A percentile compares a stretch with the other conserved stretches of the same genome.
Conservation (phyloP, 306 rosid species). For the Pterocarpus santalinus region DNA sequence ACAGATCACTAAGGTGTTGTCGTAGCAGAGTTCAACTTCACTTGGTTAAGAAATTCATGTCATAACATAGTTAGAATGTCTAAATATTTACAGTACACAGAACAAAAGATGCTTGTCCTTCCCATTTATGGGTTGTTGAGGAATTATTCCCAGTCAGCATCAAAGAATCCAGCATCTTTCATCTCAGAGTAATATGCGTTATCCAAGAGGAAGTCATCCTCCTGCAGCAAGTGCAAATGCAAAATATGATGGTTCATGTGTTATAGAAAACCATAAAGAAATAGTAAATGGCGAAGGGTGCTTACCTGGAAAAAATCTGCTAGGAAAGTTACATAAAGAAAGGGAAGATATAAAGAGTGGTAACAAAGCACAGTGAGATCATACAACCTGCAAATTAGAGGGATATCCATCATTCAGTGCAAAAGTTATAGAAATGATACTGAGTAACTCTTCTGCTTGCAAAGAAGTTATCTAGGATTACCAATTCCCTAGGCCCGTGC, state of each 20-base stretch:
- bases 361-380: slow-evolving; percentile 66
- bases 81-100: slow-evolving; percentile 45
- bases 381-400: slow-evolving; percentile 66
- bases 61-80: slow-evolving; percentile 57
- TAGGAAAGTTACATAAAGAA: slow-evolving; percentile 70
- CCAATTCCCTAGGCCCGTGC: slow-evolving; percentile 72
- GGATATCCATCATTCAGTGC: slow-evolving; percentile 27
- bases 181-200: slow-evolving; percentile 82
- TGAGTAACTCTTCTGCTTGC: neutral
- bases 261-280: slow-evolving; percentile 12
- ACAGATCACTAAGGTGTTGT: slow-evolving; percentile 35
- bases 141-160: slow-evolving; percentile 78
- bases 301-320: slow-evolving; percentile 80
- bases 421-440: neutral
- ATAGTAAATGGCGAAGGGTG: neutral
- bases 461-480: slow-evolving; percentile 41
- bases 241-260: slow-evolving; percentile 17
- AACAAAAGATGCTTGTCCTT: slow-evolving; percentile 3
- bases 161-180: slow-evolving; percentile 96
- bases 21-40: slow-evolving; percentile 57
- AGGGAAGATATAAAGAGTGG: slow-evolving; percentile 78
- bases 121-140: slow-evolving; percentile 40
- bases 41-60: slow-evolving; percentile 73
- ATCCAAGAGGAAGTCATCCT: slow-evolving; percentile 78
- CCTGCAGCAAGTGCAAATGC: slow-evolving; percentile 55